phyloP scores from a whole-genome alignment of 2,329 filamentous ascomycete genomes.

The Botryotinia globosa region DNA sequence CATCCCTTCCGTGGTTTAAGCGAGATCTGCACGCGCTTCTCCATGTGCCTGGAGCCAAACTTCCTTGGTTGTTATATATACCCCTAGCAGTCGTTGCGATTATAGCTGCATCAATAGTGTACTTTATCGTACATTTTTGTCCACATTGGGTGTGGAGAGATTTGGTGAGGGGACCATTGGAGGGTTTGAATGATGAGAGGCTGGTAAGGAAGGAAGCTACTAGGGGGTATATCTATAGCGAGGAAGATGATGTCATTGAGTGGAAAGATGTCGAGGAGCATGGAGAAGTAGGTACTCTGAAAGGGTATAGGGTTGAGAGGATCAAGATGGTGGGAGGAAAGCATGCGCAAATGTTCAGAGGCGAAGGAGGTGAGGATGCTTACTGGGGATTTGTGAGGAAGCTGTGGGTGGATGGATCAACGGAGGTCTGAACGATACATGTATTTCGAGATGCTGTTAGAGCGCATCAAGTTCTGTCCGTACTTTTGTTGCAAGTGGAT shows the following conservation, averaged over 20 bases:
- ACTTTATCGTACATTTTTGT: conserved; percentile 31
- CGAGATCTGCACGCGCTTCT: conserved; percentile 31
- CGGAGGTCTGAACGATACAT: background rate
- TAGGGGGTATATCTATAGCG: conserved; percentile 35
- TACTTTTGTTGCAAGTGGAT: background rate
- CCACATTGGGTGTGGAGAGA: conserved; percentile 32
- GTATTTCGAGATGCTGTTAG: background rate
- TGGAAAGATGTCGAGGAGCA: conserved; percentile 24
- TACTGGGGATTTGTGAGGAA: conserved; percentile 33
- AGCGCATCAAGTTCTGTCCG: too few species aligned
- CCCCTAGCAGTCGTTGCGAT: conserved; percentile 22
- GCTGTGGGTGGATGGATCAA: conserved; percentile 23
- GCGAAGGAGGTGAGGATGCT: conserved; percentile 30
- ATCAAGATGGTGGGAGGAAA: conserved; percentile 29
- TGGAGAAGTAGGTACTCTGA: conserved; percentile 20
- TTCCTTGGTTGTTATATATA: conserved; percentile 26
- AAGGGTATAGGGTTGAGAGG: conserved; percentile 29
- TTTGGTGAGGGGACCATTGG: conserved; percentile 30
- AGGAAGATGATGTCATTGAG: conserved; percentile 28
- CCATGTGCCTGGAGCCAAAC: conserved; percentile 21
- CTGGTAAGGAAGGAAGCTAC: conserved; percentile 23
- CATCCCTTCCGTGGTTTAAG: conserved; percentile 33
- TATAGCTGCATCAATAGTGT: conserved; percentile 22
- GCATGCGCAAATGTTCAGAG: conserved; percentile 34
- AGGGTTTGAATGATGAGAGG: conserved; percentile 25